A percentile compares a stretch with the other conserved stretches of the same genome.
Conservation (phyloP, 2,329 filamentous ascomycete genomes). For the Sporothrix protearum region DNA sequence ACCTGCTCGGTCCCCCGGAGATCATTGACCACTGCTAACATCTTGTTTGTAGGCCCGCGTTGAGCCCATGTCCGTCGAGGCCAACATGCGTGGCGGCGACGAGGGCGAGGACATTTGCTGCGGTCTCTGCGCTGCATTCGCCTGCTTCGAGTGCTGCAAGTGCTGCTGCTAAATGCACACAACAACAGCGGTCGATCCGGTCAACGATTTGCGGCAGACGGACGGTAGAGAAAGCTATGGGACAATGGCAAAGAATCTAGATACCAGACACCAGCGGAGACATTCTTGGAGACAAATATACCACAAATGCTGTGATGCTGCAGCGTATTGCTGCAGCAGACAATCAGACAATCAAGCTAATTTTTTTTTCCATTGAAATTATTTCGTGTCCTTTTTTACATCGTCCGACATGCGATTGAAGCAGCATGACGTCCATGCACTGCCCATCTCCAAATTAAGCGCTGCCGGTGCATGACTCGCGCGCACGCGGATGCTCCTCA, state of each 20-base stretch:
- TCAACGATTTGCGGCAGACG: neutral
- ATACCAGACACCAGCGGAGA: conserved; percentile 8
- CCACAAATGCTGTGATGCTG: neutral
- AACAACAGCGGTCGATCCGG: neutral
- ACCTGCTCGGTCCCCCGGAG: neutral
- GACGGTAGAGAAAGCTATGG: too few species aligned
- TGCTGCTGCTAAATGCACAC: conserved; percentile 25
- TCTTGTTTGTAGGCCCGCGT: conserved; percentile 19
- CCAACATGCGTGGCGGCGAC: conserved; percentile 31
- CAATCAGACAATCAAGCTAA: conserved; percentile 2
- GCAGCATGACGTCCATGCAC: neutral
- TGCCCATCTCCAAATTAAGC: neutral
- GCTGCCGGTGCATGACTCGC: conserved; percentile 5
- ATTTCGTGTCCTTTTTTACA: neutral
- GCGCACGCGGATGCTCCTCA: neutral
- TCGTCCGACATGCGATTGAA: neutral
- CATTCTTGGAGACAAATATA: neutral
- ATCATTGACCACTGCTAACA: neutral
- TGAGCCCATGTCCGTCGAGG: conserved; percentile 31
- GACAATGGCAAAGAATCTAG: neutral
- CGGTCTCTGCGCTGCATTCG: conserved; percentile 31
- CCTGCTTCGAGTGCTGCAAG: conserved; percentile 31
- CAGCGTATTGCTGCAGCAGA: neutral
- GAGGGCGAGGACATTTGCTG: conserved; percentile 31
- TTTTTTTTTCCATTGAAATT: neutral